Base-by-base conservation (phyloP, 2,329 filamentous ascomycete genomes). In the Trichophyton simii region DNA sequence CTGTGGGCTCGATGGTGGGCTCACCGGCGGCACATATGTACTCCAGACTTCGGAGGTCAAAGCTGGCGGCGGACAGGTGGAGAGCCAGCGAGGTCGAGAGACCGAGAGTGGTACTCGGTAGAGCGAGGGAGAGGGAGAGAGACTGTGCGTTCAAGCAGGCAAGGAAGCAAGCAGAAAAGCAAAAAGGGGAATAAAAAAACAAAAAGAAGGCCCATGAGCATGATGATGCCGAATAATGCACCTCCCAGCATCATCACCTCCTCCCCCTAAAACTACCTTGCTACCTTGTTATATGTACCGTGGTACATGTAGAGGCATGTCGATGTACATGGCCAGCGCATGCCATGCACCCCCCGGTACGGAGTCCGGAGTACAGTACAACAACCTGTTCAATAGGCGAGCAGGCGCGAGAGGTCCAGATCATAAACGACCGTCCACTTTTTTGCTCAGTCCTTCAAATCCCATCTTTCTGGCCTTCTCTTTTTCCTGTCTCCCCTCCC, bases 41-140 rank as follows among this genome's bases (percentile, higher is more conserved):
- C 48, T 54, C 48, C 48, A 54, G 48, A 41, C 48, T 41, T 36
- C 28, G 28, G 46, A 34, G 18, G 44, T 34, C 25, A 52, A 36
- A 54, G 59, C 18, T 54, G 59, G 28, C 52, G 31, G 46, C 52
- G 31, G 46, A 25, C 20, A 60, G 48, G 22, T 60, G 44, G 58
- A 44, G 42, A 44, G 42, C 20, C 13, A 44, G 8, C 34, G 34
- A 36, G 34, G 34, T 36, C 11, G 34, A 36, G 34, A 36, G 34
- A 36, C 8, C 34, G 11, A 22, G 57, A 36, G 31, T 3, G 13
- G 25, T 28, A 28, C 25, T 28, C 25, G 3, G 25, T 28, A 5
- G 22, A 22, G 22, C 3, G 22, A 22, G 22, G 2, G 22, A 22
- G 22, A 3, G 22, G 3, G 22, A 22, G 22, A 44, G 57, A 48